Evolutionary conservation across 2,329 filamentous ascomycete species (phyloP).

Genomic region (Volutella citrinella): DNA sequence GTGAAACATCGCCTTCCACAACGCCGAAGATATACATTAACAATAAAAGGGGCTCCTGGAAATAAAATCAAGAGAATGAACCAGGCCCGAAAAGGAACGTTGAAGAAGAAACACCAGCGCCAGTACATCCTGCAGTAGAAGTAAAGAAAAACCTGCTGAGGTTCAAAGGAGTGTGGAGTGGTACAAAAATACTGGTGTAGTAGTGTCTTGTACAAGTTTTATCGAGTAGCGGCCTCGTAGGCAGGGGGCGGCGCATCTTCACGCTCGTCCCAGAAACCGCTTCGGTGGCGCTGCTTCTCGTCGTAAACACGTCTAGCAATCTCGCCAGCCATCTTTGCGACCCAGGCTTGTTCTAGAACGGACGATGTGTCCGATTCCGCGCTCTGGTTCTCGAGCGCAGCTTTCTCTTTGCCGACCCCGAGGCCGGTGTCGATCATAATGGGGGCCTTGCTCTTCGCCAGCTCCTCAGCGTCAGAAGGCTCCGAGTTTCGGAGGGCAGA

Average conservation of each 20-base stretch:
- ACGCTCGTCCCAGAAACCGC: slow-evolving; percentile 43
- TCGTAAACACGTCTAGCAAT: slow-evolving; percentile 85
- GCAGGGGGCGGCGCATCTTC: slow-evolving; percentile 60
- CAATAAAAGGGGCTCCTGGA: no score
- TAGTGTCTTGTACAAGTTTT: no score
- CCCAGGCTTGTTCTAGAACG: slow-evolving; percentile 79
- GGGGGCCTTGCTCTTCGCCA: slow-evolving; percentile 13
- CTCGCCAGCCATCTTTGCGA: slow-evolving; percentile 90
- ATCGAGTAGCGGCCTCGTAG: slow-evolving; percentile 52
- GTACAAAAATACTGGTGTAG: slow-evolving; percentile 14
- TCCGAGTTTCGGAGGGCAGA: slow-evolving; percentile 20
- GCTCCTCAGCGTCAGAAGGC: slow-evolving; percentile 13
- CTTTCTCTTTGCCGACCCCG: slow-evolving; percentile 27
- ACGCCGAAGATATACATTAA: slow-evolving; percentile 18
- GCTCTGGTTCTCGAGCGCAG: slow-evolving; percentile 30
- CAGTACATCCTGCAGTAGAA: slow-evolving; percentile 14
- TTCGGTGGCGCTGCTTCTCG: slow-evolving; percentile 61
- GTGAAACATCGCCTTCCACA: slow-evolving; percentile 17
- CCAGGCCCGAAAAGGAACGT: no score
- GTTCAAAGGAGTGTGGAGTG: slow-evolving; percentile 18
- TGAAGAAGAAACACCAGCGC: slow-evolving; percentile 25
- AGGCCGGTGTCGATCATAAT: slow-evolving; percentile 13
- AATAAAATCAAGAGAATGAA: no score
- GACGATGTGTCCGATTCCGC: slow-evolving; percentile 46
- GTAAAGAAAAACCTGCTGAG: slow-evolving; percentile 12